Conservation (phyloP, 2,329 filamentous ascomycete genomes). For the Scytalidium lignicola region DNA sequence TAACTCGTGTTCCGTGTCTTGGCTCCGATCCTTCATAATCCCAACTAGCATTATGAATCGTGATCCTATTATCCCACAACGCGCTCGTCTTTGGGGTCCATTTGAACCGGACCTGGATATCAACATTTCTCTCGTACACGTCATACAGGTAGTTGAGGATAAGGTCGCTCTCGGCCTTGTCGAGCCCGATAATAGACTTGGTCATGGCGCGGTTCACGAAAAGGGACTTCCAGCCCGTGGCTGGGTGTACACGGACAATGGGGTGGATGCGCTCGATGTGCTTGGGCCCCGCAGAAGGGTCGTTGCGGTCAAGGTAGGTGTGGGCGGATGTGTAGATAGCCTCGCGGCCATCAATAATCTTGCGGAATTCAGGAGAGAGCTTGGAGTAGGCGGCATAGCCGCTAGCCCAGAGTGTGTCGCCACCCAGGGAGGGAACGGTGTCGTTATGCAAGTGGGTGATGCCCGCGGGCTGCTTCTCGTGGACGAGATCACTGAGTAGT, state of each 20-base stretch:
- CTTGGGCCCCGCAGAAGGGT: conserved; percentile 57
- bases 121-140: conserved; percentile 61
- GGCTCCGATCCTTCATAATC: conserved; percentile 65
- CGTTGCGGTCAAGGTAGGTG: conserved; percentile 58
- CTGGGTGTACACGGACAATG: conserved; percentile 65
- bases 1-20: conserved; percentile 68
- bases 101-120: conserved; percentile 67
- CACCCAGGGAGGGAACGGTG: conserved; percentile 51
- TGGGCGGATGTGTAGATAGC: conserved; percentile 65
- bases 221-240: conserved; percentile 68
- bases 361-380: conserved; percentile 63
- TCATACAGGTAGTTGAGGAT: conserved; percentile 63
- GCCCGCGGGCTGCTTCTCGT: conserved; percentile 65
- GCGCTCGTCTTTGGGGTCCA: conserved; percentile 65
- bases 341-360: conserved; percentile 61
- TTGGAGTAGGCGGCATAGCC: conserved; percentile 71
- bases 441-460: conserved; percentile 68
- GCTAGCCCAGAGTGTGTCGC: conserved; percentile 68
- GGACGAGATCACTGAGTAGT: conserved; percentile 51
- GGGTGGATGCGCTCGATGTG: conserved; percentile 64
- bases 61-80: conserved; percentile 69
- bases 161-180: conserved; percentile 62
- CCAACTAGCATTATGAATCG: conserved; percentile 71
- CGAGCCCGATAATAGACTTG: conserved; percentile 61
- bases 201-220: conserved; percentile 71